Base-by-base conservation (phyloP, 805 yeast species). In the Metschnikowia lunata region DNA sequence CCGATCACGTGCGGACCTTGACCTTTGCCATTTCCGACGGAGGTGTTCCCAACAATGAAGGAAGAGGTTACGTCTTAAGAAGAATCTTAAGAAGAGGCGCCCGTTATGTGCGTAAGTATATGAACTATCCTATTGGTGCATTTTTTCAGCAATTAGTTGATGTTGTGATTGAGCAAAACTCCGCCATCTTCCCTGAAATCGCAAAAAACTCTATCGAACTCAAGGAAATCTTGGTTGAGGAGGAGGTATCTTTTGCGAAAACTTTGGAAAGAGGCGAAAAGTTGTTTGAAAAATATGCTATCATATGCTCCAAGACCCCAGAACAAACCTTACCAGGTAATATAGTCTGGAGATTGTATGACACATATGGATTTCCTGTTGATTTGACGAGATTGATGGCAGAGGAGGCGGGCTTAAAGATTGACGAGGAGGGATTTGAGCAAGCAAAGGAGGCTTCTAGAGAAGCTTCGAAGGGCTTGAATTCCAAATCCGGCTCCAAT, bases 31-130 rank as follows among this genome's bases (percentile, higher is more conserved):
- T 93, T 48, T 87, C 96, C 33, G 99, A 93, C 66, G 99, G 99
- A 60, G 99, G 99, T 61, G 97, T 93, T 46, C 99, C 99, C 62
- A 93, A 93, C 71, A 93, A 90, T 61, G 99, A 93, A 63, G 99
- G 99, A 58, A 85, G 99, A 72, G 99, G 99, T 58, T 93, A 93
- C 61, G 99, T 93, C 36, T 74, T 93, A 65, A 84, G 99, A 73
- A 85, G 99, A 74, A 90, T 93, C 56, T 75, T 93, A 60, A 85
- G 99, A 75, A 85, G 99, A 75, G 99, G 99, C 60, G 88, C 97
- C 33, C 85, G 99, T 69, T 93, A 88, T 61, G 97, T 85, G 36
- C 85, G 98, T 68, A 93, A 93, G 72, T 90, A 93, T 72, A 82
- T 93, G 85, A 82, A 88, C 67, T 91, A 87, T 61, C 97, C 96